Percentiles rank a stretch among this genome's conserved stretches.
Evolutionary conservation across 306 rosid species (phyloP).

Genomic region (Casuarina equisetifolia): DNA sequence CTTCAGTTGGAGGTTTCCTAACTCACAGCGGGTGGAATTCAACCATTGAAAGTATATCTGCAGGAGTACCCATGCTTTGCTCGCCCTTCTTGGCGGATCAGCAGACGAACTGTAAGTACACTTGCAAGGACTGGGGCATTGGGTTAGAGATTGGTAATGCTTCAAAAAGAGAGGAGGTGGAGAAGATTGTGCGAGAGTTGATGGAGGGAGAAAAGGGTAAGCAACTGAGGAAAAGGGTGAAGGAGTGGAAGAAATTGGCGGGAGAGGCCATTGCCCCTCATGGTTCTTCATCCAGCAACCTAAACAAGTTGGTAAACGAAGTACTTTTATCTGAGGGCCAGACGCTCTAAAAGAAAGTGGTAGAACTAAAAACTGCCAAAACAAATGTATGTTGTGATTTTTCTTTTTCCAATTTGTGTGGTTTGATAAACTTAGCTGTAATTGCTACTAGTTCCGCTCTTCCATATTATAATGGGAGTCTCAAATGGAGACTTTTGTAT

Average conservation of each 20-base stretch:
- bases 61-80: constrained; percentile 15
- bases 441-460: no score
- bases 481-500: no score
- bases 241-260: constrained; percentile 4
- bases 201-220: not conserved
- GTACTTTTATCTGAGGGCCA: not conserved
- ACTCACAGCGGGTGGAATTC: constrained; percentile 24
- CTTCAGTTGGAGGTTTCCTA: constrained; percentile 14
- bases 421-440: no score
- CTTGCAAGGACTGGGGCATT: not conserved
- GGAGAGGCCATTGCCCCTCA: not conserved
- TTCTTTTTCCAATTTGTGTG: no score
- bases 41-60: constrained; percentile 6
- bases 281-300: not conserved
- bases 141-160: not conserved
- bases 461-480: no score
- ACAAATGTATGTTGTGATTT: no score
- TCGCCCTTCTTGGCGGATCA: not conserved
- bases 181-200: not conserved
- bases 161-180: not conserved
- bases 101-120: not conserved
- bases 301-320: not conserved
- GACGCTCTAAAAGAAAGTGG: not conserved
- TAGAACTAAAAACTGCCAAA: not conserved
- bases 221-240: not conserved